Percentiles rank a stretch among this genome's conserved stretches.
phyloP scores from a whole-genome alignment of 495 filamentous ascomycete species.

The Venustampulla echinocandica region DNA sequence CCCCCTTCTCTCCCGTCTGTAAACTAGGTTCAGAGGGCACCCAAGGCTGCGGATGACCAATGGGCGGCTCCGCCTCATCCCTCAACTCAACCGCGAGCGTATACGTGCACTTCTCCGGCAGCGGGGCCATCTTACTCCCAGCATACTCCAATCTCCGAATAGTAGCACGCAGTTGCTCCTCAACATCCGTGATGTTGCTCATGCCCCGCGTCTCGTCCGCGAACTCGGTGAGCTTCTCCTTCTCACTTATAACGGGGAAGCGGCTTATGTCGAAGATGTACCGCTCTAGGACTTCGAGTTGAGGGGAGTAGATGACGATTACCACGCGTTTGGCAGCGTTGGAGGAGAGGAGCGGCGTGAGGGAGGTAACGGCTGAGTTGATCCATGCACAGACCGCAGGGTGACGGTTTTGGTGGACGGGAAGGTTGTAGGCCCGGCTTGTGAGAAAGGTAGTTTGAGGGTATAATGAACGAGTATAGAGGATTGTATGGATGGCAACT shows the following conservation, averaged over 20 bases:
- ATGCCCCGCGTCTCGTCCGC: conserved; percentile 30
- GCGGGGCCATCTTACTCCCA: conserved; percentile 28
- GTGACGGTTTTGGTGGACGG: conserved; percentile 83
- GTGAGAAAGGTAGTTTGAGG: conserved; percentile 71
- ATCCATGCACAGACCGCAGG: conserved; percentile 89
- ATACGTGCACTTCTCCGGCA: conserved; percentile 73
- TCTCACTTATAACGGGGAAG: conserved; percentile 57
- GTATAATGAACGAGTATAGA: conserved; percentile 82
- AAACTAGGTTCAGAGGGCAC: conserved; percentile 48
- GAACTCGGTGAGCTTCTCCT: conserved; percentile 30
- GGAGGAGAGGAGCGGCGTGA: conserved; percentile 64
- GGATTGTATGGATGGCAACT: conserved; percentile 84
- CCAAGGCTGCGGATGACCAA: conserved; percentile 63
- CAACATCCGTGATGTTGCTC: conserved; percentile 43
- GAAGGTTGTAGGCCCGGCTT: conserved; percentile 77
- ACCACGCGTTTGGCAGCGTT: conserved; percentile 55
- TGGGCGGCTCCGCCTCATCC: conserved; percentile 64
- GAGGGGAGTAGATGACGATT: conserved; percentile 60
- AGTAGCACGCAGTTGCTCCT: conserved; percentile 63
- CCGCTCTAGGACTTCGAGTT: conserved; percentile 55
- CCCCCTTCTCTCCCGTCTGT: conserved; percentile 32
- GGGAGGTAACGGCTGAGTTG: conserved; percentile 68
- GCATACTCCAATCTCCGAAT: conserved; percentile 16
- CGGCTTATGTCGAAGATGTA: conserved; percentile 74
- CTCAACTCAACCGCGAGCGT: conserved; percentile 80